Percentiles rank a stretch among this genome's conserved stretches.
Conservation (phyloP, 1,284 basidiomycete genomes). For the Puccinia polysora region DNA sequence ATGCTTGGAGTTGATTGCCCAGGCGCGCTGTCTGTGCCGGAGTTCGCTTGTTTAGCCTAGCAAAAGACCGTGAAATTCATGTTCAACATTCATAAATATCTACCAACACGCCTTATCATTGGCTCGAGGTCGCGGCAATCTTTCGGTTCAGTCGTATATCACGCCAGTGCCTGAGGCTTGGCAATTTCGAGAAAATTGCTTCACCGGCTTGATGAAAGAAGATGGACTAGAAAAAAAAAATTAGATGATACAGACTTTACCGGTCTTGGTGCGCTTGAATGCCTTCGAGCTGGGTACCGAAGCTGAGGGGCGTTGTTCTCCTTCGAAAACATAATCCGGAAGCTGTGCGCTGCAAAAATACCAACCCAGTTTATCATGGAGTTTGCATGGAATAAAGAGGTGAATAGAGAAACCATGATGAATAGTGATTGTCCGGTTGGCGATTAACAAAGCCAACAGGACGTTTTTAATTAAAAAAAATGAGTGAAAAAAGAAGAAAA, state of each 20-base stretch:
- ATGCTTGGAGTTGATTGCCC: neutral
- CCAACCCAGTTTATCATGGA: neutral
- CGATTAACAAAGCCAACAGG: slow-evolving; percentile 41
- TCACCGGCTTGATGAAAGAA: neutral
- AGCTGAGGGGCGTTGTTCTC: slow-evolving; percentile 69
- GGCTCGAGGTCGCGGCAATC: neutral
- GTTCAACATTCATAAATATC: slow-evolving; percentile 5
- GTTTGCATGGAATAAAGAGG: slow-evolving; percentile 8
- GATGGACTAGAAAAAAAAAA: slow-evolving; percentile 12
- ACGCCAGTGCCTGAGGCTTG: neutral
- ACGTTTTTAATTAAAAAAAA: too few relatives aligned
- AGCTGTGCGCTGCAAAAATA: slow-evolving; percentile 60
- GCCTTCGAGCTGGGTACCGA: slow-evolving; percentile 52
- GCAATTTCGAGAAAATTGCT: neutral
- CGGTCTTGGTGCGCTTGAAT: slow-evolving; percentile 64
- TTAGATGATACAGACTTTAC: slow-evolving; percentile 60
- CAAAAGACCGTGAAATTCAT: neutral
- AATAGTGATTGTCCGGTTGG: neutral
- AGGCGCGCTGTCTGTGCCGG: neutral
- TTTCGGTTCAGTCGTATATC: neutral
- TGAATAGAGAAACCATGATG: slow-evolving; percentile 9
- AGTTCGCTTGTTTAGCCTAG: slow-evolving; percentile 10
- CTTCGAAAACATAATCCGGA: slow-evolving; percentile 77
- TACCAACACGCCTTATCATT: neutral
- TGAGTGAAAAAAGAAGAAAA: slow-evolving; percentile 5